Conservation (phyloP, 805 yeast genomes). For the Nematodospora valgi region DNA sequence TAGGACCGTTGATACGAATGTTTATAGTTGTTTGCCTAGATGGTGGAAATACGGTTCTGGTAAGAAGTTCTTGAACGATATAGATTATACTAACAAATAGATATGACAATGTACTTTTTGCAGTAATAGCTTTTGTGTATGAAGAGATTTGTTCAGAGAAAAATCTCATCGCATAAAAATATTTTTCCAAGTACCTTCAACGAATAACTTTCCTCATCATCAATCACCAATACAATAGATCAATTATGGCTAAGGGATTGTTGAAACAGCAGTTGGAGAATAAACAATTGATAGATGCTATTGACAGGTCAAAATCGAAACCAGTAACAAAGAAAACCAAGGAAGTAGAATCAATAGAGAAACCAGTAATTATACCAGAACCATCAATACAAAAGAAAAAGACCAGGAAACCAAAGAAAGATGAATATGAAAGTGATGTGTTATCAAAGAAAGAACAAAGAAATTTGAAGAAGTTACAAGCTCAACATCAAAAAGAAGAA, state of each 20-base stretch:
- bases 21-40: slow-evolving; percentile 62
- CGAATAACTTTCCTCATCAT: too few species aligned
- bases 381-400: slow-evolving; percentile 11
- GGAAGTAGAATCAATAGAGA: slow-evolving; percentile 7
- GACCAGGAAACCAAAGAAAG: slow-evolving; percentile 15
- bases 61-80: slow-evolving; percentile 50
- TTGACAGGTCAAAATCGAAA: slow-evolving; percentile 23
- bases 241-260: slow-evolving; percentile 13
- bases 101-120: background rate
- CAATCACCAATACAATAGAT: background rate
- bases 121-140: slow-evolving; percentile 1
- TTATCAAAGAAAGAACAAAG: slow-evolving; percentile 65
- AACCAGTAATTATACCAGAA: slow-evolving; percentile 7
- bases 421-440: slow-evolving; percentile 45
- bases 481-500: slow-evolving; percentile 19
- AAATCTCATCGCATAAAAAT: slow-evolving; percentile 8
- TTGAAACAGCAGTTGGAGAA: slow-evolving; percentile 31
- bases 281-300: slow-evolving; percentile 21
- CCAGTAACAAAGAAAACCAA: slow-evolving; percentile 12
- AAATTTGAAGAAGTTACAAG: slow-evolving; percentile 48
- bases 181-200: background rate
- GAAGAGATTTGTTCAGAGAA: background rate
- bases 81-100: slow-evolving; percentile 14
- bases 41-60: slow-evolving; percentile 79
- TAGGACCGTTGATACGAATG: slow-evolving; percentile 35